Evolutionary conservation across 1,284 basidiomycete species (phyloP), one percentile per base, ranked within the genome.

Genomic region (Malassezia pachydermatis): DNA sequence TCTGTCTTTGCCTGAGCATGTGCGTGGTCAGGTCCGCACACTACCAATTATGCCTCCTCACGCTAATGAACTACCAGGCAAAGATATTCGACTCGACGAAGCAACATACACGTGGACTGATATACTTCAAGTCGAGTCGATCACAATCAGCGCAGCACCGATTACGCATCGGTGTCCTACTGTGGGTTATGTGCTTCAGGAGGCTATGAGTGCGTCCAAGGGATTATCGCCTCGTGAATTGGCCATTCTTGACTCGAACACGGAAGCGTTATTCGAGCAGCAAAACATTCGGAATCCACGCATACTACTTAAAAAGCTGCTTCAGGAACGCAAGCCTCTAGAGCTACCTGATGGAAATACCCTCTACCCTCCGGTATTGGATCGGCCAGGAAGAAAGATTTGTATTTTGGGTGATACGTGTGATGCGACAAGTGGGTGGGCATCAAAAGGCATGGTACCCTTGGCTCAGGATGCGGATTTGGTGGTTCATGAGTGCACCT

Each of bases 401-500:
- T 59, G 58, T n/a, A 48, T 70, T 16, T 54, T 68, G 34, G 67
- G 67, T 10, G 67, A 70, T 38, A 68, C 66, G 9, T 60, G 57
- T 36, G 67, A 69, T 42, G 67, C 65, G 5, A 64, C 59, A 4
- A 32, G 46, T 44, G n/a, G 47, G 43, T 20, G 42, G 42, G 5
- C 52, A 39, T 19, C 22, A 2, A 45, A 48, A 16, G 67, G 57
- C 10, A 58, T 62, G 48, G 16, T 49, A 2, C 17, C 28, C 1
- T 35, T 62, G 13, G 58, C 59, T 3, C 46, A 41, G 23, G 51
- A 51, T 22, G 57, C 62, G 6, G 66, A 70, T 40, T 48, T 69
- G 4, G 43, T 70, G 14, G 66, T 70, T 1, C 67, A 70, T 41
- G 67, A 70, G 42, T 65, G 61, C 37, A 70, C 67, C 25, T 69